These are phyloP conservation scores for Pseudevernia furfuracea DNA, from an alignment of 495 filamentous ascomycete genomes.

Conservation along the genomic window DNA sequence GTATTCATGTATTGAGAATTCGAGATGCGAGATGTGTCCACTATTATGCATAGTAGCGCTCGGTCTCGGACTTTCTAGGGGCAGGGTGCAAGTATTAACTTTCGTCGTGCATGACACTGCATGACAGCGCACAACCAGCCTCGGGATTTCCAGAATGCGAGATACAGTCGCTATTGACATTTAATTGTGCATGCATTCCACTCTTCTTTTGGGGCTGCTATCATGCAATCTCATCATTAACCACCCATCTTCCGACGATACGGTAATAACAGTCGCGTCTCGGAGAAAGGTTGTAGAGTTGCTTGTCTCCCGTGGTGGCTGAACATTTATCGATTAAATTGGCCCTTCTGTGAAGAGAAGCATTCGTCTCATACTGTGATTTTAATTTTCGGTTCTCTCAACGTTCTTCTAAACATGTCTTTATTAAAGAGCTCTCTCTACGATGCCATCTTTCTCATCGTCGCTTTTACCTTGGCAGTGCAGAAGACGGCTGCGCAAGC, in stretches of 20 bases:
- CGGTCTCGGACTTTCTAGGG: neutral
- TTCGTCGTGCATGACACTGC: neutral
- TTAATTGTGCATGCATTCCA: no score
- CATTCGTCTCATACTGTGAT: neutral
- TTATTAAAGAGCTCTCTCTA: neutral
- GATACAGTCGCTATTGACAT: no score
- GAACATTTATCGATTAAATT: neutral
- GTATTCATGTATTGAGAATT: no score
- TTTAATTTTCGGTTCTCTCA: neutral
- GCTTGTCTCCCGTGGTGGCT: neutral
- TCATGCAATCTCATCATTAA: neutral
- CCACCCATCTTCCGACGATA: neutral
- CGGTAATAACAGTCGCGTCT: neutral
- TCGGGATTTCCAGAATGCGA: no score
- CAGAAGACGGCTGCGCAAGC: conserved; percentile 1
- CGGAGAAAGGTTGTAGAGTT: neutral
- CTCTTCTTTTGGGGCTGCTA: neutral
- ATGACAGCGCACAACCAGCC: neutral
- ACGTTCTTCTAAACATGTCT: neutral
- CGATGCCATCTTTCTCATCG: neutral
- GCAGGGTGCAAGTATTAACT: no score
- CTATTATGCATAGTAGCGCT: neutral
- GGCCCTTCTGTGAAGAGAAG: neutral
- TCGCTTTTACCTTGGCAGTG: neutral
- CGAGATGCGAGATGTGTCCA: no score